Base-by-base conservation (phyloP, 768 basidiomycete genomes). In the Leccinum broughii region DNA sequence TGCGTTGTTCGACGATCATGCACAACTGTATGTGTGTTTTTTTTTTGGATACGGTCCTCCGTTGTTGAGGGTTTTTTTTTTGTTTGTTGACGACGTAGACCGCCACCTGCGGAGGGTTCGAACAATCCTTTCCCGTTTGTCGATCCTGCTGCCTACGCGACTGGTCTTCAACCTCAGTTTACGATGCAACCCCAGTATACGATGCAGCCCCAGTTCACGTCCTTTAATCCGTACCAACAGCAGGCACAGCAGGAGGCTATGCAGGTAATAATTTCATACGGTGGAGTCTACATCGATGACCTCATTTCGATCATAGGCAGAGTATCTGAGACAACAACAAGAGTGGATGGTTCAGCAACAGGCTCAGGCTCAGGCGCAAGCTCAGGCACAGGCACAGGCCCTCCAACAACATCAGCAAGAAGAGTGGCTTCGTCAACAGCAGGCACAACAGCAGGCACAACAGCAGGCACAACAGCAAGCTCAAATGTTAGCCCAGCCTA, bases 201-300 rank as follows among this genome's bases (percentile, higher is more conserved):
- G 13, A 68, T 93, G 50, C 89, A 89, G 65, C 90, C 91, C 0
- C 94, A 95, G 67, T 92, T 90, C 72, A 94, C 92, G 8, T 87
- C 91, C 1, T 98, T 93, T 81, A 98, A 98, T 73, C 92, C 92
- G 0, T 94, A 93, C 64, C 91, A 93, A 69, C 93, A 95, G 72
- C 95, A 95, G 70, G 85, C 89, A 51, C 90, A 95, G 67, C 93
- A 95, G 67, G 93, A 96, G 73, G 88, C 88, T 15, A 83, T 87
- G 67, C 91, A 91, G 77, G 83, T 80, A 51, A 13, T 30, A 15
- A 24, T 28, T 2, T 26, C 11, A 37, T 51, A 39, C 1, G 3
- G 10, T 28, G 30, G 28, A 34, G 20, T 24, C 9, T n/a, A 28
- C 34, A 58, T 59, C 11, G 20, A 51, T 51, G 53, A 57, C 26